These are phyloP conservation scores for Leishmania turanica DNA, from an alignment of 208 protist species.

Conservation along the genomic window DNA sequence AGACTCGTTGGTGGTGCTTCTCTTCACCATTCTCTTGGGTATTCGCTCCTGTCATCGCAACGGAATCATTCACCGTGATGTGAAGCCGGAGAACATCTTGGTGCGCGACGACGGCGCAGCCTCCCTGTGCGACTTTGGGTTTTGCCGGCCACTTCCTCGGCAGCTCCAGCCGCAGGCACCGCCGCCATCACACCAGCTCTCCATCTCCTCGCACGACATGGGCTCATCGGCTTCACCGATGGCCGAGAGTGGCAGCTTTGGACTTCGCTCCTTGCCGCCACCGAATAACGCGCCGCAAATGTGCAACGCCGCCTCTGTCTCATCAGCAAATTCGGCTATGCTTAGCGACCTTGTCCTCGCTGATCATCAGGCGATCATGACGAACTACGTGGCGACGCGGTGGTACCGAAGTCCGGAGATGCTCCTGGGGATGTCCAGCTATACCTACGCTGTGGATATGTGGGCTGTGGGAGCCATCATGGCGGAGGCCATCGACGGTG, in stretches of 20 bases:
- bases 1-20: conserved; percentile 55
- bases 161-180: conserved; percentile 1
- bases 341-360: conserved; percentile 54
- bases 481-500: conserved; percentile 81
- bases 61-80: conserved; percentile 92
- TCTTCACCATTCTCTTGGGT: conserved; percentile 91
- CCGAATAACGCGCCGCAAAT: background rate
- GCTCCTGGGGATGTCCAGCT: conserved; percentile 81
- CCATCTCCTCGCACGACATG: background rate
- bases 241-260: background rate
- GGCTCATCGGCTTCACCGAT: background rate
- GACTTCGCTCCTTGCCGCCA: background rate
- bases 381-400: conserved; percentile 92
- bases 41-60: conserved; percentile 91
- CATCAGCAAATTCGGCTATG: conserved; percentile 11
- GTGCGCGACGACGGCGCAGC: conserved; percentile 58
- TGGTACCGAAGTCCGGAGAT: conserved; percentile 95
- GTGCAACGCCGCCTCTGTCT: background rate
- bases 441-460: conserved; percentile 86
- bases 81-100: conserved; percentile 94
- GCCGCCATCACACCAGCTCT: background rate
- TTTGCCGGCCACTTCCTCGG: conserved; percentile 61
- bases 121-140: conserved; percentile 92
- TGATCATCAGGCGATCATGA: conserved; percentile 54
- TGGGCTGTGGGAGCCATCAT: conserved; percentile 93